phyloP scores from a whole-genome alignment of 306 rosid genomes.

The Luffa aegyptiaca region DNA sequence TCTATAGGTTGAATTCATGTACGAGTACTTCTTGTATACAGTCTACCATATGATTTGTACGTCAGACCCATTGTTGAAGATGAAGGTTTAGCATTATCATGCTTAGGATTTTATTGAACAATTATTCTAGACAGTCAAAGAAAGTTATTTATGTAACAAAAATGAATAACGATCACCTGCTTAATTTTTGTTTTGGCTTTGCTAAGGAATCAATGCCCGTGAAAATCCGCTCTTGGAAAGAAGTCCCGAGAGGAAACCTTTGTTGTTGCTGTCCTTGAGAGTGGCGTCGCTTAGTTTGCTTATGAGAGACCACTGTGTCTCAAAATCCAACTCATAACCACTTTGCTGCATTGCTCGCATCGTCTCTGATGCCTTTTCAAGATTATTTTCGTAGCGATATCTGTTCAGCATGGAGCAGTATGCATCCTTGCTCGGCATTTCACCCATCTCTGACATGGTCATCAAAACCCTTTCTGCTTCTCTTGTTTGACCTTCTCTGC shows the following conservation, averaged over 20 bases:
- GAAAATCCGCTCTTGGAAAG: conserved; percentile 66
- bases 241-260: conserved; percentile 69
- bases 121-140: neutral
- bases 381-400: conserved; percentile 47
- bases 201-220: conserved; percentile 11
- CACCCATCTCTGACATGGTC: conserved; percentile 39
- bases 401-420: conserved; percentile 36
- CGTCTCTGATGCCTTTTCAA: conserved; percentile 49
- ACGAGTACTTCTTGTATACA: neutral
- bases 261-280: conserved; percentile 22
- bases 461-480: conserved; percentile 55
- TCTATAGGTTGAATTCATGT: neutral
- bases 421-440: conserved; percentile 59
- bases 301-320: conserved; percentile 85
- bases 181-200: neutral
- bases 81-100: neutral
- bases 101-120: neutral
- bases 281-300: conserved; percentile 44
- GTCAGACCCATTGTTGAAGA: neutral
- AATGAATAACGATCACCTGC: neutral
- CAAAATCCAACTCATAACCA: conserved; percentile 79
- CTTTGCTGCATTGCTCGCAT: conserved; percentile 67
- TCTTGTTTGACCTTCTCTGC: conserved; percentile 44
- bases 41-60: neutral
- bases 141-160: neutral